Evolutionary conservation across 2,329 filamentous ascomycete genomes (phyloP).

Genomic region (Aplosporella prunicola): DNA sequence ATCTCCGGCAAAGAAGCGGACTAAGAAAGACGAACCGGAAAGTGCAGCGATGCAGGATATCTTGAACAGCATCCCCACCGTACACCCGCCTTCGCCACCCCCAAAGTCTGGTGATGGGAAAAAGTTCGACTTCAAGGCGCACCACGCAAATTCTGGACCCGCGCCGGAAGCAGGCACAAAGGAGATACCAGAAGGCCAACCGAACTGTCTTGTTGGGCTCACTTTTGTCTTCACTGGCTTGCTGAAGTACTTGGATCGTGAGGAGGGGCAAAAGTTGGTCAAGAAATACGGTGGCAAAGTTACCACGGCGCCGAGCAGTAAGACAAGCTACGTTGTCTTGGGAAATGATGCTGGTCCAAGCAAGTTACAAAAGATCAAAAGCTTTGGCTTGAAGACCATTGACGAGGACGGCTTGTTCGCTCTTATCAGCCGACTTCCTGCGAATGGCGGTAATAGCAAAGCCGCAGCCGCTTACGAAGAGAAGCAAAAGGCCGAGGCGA

Average conservation of each 20-base stretch:
- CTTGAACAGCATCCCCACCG: slow-evolving; percentile 73
- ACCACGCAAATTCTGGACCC: slow-evolving; percentile 36
- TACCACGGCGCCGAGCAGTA: slow-evolving; percentile 73
- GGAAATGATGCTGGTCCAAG: slow-evolving; percentile 86
- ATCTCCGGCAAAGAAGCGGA: slow-evolving; percentile 43
- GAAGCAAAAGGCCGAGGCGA: slow-evolving; percentile 76
- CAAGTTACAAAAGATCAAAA: slow-evolving; percentile 78
- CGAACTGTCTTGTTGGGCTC: slow-evolving; percentile 82
- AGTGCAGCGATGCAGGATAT: slow-evolving; percentile 70
- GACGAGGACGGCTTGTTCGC: slow-evolving; percentile 87
- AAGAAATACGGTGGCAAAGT: slow-evolving; percentile 94
- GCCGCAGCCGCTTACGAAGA: slow-evolving; percentile 77
- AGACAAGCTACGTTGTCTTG: slow-evolving; percentile 88
- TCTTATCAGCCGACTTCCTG: slow-evolving; percentile 70
- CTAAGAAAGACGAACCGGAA: slow-evolving; percentile 60
- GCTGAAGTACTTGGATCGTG: slow-evolving; percentile 67
- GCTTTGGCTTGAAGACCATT: slow-evolving; percentile 78
- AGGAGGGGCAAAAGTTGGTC: slow-evolving; percentile 75
- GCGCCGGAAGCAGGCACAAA: slow-evolving; percentile 51
- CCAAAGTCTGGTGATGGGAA: slow-evolving; percentile 33
- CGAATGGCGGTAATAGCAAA: slow-evolving; percentile 78
- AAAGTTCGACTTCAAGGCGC: slow-evolving; percentile 75
- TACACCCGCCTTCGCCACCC: slow-evolving; percentile 77
- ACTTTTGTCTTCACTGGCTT: slow-evolving; percentile 94
- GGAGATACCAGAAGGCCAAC: slow-evolving; percentile 71